Evolutionary conservation across 2,329 filamentous ascomycete genomes (phyloP).

Genomic region (Fusarium decemcellulare): DNA sequence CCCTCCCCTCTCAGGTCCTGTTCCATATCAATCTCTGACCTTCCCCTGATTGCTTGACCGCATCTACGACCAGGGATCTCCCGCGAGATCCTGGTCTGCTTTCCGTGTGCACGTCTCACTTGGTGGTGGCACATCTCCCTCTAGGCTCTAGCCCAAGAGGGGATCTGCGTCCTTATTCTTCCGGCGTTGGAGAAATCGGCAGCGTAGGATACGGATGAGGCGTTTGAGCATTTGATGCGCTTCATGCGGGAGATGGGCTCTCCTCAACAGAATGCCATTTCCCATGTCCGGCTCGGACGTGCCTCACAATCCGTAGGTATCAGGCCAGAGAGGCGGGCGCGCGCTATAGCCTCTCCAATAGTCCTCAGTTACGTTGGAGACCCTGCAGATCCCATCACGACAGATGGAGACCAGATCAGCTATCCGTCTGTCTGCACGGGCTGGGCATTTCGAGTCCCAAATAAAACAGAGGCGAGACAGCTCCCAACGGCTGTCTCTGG

Average conservation of each 20-base stretch:
- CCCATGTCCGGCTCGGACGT: neutral
- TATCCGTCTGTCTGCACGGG: neutral
- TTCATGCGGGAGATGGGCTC: slow-evolving; percentile 23
- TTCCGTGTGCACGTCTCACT: slow-evolving; percentile 49
- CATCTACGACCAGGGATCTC: slow-evolving; percentile 38
- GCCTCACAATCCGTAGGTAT: neutral
- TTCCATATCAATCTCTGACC: slow-evolving; percentile 33
- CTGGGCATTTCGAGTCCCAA: slow-evolving; percentile 16
- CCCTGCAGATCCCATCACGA: slow-evolving; percentile 20
- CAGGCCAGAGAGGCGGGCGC: slow-evolving; percentile 20
- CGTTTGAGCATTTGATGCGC: slow-evolving; percentile 7
- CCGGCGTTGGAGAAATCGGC: slow-evolving; percentile 32
- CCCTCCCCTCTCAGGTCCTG: slow-evolving; percentile 24
- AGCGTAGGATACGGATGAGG: slow-evolving; percentile 20
- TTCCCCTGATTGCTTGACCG: slow-evolving; percentile 43
- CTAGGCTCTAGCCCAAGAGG: slow-evolving; percentile 22
- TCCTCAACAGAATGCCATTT: slow-evolving; percentile 35
- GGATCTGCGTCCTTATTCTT: slow-evolving; percentile 41
- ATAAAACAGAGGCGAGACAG: slow-evolving; percentile 16
- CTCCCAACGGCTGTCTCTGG: neutral
- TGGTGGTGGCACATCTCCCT: slow-evolving; percentile 28
- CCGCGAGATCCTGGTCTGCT: slow-evolving; percentile 38
- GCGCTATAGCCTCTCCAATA: slow-evolving; percentile 32
- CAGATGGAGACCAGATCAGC: slow-evolving; percentile 9
- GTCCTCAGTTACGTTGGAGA: slow-evolving; percentile 19